phyloP scores from a whole-genome alignment of 2,329 filamentous ascomycete genomes.

The Beauveria varroae region DNA sequence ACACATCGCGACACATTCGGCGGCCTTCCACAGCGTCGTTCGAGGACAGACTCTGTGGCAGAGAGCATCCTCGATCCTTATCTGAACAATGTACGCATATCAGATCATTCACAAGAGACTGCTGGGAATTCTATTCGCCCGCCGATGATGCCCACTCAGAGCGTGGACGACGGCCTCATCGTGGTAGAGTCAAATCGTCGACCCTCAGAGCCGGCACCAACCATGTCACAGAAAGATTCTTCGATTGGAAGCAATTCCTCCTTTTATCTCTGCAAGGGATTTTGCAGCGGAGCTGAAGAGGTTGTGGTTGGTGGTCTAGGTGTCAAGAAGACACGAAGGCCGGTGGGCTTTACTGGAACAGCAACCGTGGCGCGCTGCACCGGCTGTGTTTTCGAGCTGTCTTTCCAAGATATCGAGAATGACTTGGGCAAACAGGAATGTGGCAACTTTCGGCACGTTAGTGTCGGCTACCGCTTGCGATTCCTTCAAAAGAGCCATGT shows the following conservation, averaged over 20 bases:
- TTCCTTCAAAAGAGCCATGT: slow-evolving; percentile 51
- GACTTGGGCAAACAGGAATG: slow-evolving; percentile 41
- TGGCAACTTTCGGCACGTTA: slow-evolving; percentile 39
- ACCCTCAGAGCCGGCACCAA: neutral
- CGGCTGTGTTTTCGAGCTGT: slow-evolving; percentile 45
- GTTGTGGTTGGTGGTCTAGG: slow-evolving; percentile 40
- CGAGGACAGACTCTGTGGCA: slow-evolving; percentile 1
- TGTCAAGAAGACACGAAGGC: slow-evolving; percentile 42
- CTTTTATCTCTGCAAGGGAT: slow-evolving; percentile 45
- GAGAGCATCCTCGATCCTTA: slow-evolving; percentile 10
- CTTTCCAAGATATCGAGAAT: slow-evolving; percentile 43
- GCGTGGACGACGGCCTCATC: slow-evolving; percentile 17
- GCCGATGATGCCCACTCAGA: neutral
- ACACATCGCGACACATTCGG: slow-evolving; percentile 2
- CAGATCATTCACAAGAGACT: slow-evolving; percentile 3
- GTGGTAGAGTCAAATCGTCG: slow-evolving; percentile 15
- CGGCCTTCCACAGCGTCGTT: neutral
- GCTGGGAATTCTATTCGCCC: neutral
- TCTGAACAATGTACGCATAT: neutral
- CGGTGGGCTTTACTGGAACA: slow-evolving; percentile 36
- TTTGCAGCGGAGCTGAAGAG: slow-evolving; percentile 47
- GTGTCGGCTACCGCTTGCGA: slow-evolving; percentile 43
- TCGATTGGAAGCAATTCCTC: slow-evolving; percentile 39
- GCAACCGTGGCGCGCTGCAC: slow-evolving; percentile 43
- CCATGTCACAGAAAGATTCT: slow-evolving; percentile 25